Conservation (phyloP, 345 rosid genomes). For the Rubroshorea leprosula region DNA sequence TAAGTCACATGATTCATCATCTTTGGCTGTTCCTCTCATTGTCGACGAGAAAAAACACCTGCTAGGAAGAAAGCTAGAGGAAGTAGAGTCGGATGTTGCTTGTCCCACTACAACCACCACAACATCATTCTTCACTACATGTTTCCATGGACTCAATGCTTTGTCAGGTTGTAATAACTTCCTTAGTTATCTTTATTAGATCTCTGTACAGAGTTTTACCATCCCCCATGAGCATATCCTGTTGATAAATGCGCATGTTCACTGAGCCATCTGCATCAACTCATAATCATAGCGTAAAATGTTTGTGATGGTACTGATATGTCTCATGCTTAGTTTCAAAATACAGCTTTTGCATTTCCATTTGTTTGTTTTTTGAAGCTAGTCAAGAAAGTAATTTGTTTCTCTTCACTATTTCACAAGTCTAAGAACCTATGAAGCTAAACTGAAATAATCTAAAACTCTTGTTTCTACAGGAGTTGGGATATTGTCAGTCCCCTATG, state of each 20-base stretch:
- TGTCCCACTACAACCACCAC: conserved; percentile 13
- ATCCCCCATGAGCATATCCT: no score
- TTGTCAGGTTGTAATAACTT: conserved; percentile 56
- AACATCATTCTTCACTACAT: conserved; percentile 46
- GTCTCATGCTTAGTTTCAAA: neutral
- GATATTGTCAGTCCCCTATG: conserved; percentile 75
- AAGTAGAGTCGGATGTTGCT: conserved; percentile 24
- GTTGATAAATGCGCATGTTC: no score
- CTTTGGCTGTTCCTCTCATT: conserved; percentile 27
- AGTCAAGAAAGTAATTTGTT: no score
- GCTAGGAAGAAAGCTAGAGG: conserved; percentile 25
- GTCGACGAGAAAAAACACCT: conserved; percentile 9
- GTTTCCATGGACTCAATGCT: conserved; percentile 64
- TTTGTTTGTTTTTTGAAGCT: neutral
- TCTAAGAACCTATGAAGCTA: neutral
- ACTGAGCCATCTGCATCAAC: no score
- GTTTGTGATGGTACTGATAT: neutral
- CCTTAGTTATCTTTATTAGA: neutral
- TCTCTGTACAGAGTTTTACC: no score
- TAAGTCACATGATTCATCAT: conserved; percentile 13
- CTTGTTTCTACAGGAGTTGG: conserved; percentile 63
- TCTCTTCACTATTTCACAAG: neutral
- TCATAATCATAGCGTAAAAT: no score
- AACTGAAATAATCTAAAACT: neutral
- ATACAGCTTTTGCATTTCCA: neutral